Evolutionary conservation across 148 eudicot genomes (phyloP).

Genomic region (Linanthus parryae): DNA sequence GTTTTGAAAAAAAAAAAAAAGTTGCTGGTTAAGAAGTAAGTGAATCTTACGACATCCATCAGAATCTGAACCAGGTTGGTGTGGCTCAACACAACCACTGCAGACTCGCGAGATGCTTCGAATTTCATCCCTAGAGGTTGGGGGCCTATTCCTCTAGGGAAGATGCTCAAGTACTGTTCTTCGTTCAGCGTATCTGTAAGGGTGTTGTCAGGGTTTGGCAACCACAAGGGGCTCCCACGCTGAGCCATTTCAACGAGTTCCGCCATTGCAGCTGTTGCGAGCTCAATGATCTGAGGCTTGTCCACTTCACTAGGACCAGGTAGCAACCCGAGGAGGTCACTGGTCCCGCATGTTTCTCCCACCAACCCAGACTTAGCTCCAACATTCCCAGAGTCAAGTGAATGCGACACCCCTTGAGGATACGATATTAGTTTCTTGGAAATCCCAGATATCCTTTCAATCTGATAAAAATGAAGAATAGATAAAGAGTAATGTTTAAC

Average conservation of each 20-base stretch:
- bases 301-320: slow-evolving; percentile 77
- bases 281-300: slow-evolving; percentile 86
- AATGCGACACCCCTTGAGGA: slow-evolving; percentile 50
- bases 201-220: slow-evolving; percentile 35
- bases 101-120: slow-evolving; percentile 82
- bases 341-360: slow-evolving; percentile 63
- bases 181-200: slow-evolving; percentile 42
- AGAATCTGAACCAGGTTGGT: slow-evolving; percentile 79
- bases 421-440: slow-evolving; percentile 83
- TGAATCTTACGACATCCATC: slow-evolving; percentile 80
- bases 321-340: slow-evolving; percentile 62
- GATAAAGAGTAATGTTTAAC: too few species aligned
- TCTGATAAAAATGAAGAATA: too few species aligned
- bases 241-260: slow-evolving; percentile 64
- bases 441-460: slow-evolving; percentile 90
- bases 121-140: slow-evolving; percentile 66
- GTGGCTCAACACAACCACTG: slow-evolving; percentile 88
- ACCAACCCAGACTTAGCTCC: slow-evolving; percentile 45
- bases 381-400: slow-evolving; percentile 63
- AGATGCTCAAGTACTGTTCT: slow-evolving; percentile 66
- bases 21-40: too few species aligned
- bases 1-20: too few species aligned
- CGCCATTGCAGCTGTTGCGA: slow-evolving; percentile 86
- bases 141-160: slow-evolving; percentile 89
- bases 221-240: slow-evolving; percentile 58